phyloP scores from a whole-genome alignment of 805 yeast species.

The Teunomyces kruisii region DNA sequence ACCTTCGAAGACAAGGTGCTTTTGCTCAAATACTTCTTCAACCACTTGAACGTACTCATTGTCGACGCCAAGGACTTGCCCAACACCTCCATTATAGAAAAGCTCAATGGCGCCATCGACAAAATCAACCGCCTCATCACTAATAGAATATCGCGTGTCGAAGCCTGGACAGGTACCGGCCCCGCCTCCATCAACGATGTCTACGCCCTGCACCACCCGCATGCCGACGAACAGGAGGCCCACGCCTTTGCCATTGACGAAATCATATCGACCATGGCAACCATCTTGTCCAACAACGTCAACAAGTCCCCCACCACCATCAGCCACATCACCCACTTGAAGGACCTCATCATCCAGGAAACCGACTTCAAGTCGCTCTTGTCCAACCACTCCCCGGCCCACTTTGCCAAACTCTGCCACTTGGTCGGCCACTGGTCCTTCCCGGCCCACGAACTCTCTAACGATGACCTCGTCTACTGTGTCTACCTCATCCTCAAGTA shows the following conservation, averaged over 20 bases:
- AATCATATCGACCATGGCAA: conserved; percentile 37
- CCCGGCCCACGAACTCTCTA: conserved; percentile 62
- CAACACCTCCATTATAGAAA: conserved; percentile 9
- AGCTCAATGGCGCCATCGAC: conserved; percentile 19
- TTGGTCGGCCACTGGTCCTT: conserved; percentile 65
- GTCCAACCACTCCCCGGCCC: conserved; percentile 20
- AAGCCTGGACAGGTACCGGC: conserved; percentile 46
- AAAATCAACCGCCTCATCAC: conserved; percentile 24
- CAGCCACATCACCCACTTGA: conserved; percentile 21
- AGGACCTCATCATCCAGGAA: conserved; percentile 24
- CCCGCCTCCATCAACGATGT: conserved; percentile 18
- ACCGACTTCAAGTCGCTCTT: conserved; percentile 32
- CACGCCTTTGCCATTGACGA: conserved; percentile 3
- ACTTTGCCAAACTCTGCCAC: conserved; percentile 31
- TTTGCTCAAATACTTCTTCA: conserved; percentile 35
- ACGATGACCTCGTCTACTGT: conserved; percentile 66
- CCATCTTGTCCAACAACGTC: conserved; percentile 22
- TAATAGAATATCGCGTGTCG: conserved; percentile 37
- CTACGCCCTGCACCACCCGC: conserved; percentile 6
- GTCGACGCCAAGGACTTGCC: conserved; percentile 11
- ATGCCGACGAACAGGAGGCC: neutral
- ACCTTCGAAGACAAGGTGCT: conserved; percentile 27
- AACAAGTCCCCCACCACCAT: conserved; percentile 24
- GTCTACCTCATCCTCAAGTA: conserved; percentile 54
- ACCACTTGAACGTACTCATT: conserved; percentile 36